Percentiles rank a stretch among this genome's conserved stretches.
These are phyloP conservation scores for Trichosphaerium sp. DNA, from an alignment of 78 protist species.

Conservation along the genomic window DNA sequence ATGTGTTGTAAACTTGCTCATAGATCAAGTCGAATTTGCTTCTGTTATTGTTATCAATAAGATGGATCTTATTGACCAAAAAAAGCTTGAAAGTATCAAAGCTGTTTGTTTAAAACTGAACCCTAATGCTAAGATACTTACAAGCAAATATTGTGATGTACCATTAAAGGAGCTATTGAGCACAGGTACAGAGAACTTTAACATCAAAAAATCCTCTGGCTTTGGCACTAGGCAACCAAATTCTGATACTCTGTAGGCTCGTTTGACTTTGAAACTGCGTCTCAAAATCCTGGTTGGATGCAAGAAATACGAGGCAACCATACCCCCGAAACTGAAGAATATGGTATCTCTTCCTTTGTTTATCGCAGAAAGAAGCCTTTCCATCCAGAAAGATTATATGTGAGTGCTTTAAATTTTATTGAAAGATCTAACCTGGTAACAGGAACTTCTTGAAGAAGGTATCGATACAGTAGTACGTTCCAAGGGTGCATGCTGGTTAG, in stretches of 20 bases:
- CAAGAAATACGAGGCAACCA: slow-evolving; percentile 35
- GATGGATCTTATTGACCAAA: slow-evolving; percentile 3
- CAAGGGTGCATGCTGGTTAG: slow-evolving; percentile 45
- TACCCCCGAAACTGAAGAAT: slow-evolving; percentile 61
- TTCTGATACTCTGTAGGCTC: no score
- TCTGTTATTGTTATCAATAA: slow-evolving; percentile 80
- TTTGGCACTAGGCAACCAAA: no score
- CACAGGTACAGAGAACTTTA: slow-evolving; percentile 43
- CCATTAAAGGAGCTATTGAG: slow-evolving; percentile 31
- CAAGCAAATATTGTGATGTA: slow-evolving; percentile 16
- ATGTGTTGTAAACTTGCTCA: slow-evolving; percentile 45
- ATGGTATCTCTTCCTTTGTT: slow-evolving; percentile 67
- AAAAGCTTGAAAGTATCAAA: background rate
- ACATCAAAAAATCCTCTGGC: no score
- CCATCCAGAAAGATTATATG: slow-evolving; percentile 53
- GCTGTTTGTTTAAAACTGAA: slow-evolving; percentile 17
- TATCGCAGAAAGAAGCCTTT: slow-evolving; percentile 71
- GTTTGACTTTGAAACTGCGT: slow-evolving; percentile 43
- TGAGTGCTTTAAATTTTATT: no score
- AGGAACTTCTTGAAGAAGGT: no score
- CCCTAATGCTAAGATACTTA: slow-evolving; percentile 42
- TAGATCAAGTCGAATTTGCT: slow-evolving; percentile 85
- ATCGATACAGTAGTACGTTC: slow-evolving; percentile 17
- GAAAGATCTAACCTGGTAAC: background rate
- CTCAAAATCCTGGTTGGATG: slow-evolving; percentile 59